A percentile compares a stretch with the other conserved stretches of the same genome.
phyloP scores from a whole-genome alignment of 345 rosid species.

The Physaria fendleri region DNA sequence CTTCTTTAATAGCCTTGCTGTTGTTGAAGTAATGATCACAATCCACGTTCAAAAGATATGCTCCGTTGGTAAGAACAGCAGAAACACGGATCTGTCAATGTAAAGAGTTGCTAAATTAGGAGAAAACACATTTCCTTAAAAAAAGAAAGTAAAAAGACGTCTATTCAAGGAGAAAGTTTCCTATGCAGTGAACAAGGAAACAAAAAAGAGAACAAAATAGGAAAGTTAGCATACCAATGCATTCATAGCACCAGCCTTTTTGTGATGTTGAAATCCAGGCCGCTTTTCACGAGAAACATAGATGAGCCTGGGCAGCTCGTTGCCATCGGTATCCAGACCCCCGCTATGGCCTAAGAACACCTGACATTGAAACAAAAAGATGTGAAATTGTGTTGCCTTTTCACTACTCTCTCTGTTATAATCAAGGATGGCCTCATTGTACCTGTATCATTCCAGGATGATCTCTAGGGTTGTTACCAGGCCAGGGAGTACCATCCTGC shows the following conservation, averaged over 20 bases:
- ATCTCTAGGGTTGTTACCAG: slow-evolving; percentile 97
- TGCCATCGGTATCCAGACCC: slow-evolving; percentile 96
- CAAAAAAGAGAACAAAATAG: background rate
- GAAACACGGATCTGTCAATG: slow-evolving; percentile 87
- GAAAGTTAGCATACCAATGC: slow-evolving; percentile 67
- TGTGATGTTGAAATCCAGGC: slow-evolving; percentile 99
- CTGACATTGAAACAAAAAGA: slow-evolving; percentile 29
- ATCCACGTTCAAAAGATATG: slow-evolving; percentile 93
- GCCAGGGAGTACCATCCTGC: slow-evolving; percentile 99
- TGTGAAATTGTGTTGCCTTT: background rate
- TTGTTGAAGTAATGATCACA: slow-evolving; percentile 99
- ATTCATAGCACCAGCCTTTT: slow-evolving; percentile 99
- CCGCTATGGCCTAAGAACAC: slow-evolving; percentile 99
- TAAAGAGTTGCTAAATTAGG: slow-evolving; percentile 24
- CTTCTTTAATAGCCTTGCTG: slow-evolving; percentile 97
- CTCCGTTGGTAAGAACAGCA: slow-evolving; percentile 98
- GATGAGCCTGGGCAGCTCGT: slow-evolving; percentile 96
- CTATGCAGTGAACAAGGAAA: slow-evolving; percentile 1
- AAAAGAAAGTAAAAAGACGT: background rate
- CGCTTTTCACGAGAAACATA: slow-evolving; percentile 99
- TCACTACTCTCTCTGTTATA: background rate
- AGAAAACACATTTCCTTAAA: background rate
- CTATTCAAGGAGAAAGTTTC: background rate
- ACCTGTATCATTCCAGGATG: slow-evolving; percentile 99
- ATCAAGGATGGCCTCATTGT: background rate